Base-by-base conservation (phyloP, 495 filamentous ascomycete genomes). In the Glarea lozoyensis region DNA sequence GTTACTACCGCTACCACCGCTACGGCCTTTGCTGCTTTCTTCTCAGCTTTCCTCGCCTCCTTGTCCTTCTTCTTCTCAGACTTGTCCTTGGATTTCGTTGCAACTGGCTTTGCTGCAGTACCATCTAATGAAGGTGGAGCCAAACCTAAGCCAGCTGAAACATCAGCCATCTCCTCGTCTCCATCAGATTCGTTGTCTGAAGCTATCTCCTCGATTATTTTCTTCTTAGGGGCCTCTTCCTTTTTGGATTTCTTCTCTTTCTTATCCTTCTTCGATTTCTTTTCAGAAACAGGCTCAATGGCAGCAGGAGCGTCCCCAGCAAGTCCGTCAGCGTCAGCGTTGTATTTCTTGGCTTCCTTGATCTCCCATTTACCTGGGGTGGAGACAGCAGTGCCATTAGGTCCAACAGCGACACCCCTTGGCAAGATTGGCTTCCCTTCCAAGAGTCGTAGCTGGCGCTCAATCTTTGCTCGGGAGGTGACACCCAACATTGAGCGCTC, bases 331-430 rank as follows among this genome's bases (percentile, higher is more conserved):
- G 87, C 92, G 64, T 96, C 92, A 20, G 78, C 68, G 62, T 97
- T 97, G 69, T 98, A 98, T 63, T 89, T 93, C 54, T 88, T 76
- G n/a, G 84, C 83, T 55, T 96, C 87, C 63, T 90, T 94, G 53
- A 96, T 65, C 46, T 92, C 84, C 72, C 86, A 96, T 63, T 94
- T 96, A 45, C 78, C 69, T 23, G 86, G 74, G 16, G 61, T 57
- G 45, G 10, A 4, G 6, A 70, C 49, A 25, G 70, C 57, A 19
- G 75, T 68, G 43, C 79, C 86, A 54, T 82, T 81, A 47, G 87
- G 87, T 19, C 69, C 82, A 51, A 92, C 82, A 22, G 77, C 72
- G 40, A 83, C 76, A 55, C 83, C 86, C 56, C 79, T 80, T 39
- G 82, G 71, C 48, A 82, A 67, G 11, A 92, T 60, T n/a, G 90